Base-by-base conservation (phyloP, 306 rosid species). In the Ceratonia siliqua region DNA sequence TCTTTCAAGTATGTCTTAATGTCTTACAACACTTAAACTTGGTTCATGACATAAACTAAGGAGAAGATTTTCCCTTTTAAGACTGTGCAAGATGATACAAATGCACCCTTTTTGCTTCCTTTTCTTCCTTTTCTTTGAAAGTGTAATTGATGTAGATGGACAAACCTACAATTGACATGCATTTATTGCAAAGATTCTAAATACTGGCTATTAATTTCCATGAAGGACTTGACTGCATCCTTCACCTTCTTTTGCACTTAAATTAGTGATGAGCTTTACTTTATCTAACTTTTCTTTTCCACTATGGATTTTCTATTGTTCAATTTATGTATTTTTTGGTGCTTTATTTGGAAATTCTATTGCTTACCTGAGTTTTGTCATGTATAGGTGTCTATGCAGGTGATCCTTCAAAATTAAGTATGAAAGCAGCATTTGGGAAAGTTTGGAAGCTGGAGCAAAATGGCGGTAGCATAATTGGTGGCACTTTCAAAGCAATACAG, bases 381-480 rank as follows among this genome's bases (percentile, higher is more conserved):
- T 81, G 4, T 63, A 38, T 80, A 94, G 99, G 99, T 68, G 99
- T 94, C 72, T 94, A 94, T 83, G 97, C 99, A 0, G 97, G 97
- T 6, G 96, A 94, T 83, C 97, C 99, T 92, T 87, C 99, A 72
- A 92, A 94, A 67, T 82, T 94, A 65, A 94, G 99, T 66, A 92
- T 94, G 99, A 92, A 92, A 81, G 99, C 99, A 59, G 99, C 99
- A 68, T 94, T 94, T 68, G 96, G 99, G 21, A 94, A 88, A 84
- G 97, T 94, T 61, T 94, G 99, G 99, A 90, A 53, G 82, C 86
- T 94, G 52, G 99, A 94, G 85, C 87, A 92, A 82, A 94, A 78
- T 74, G 97, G 99, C 36, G 97, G 97, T 61, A 92, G 97, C 81
- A 94, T 94, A 52, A 81, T 94, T 65, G 99, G 97, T 71, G 97